A percentile compares a stretch with the other conserved stretches of the same genome.
Conservation (phyloP, 2,329 filamentous ascomycete species). For the Stemphylium lycopersici region DNA sequence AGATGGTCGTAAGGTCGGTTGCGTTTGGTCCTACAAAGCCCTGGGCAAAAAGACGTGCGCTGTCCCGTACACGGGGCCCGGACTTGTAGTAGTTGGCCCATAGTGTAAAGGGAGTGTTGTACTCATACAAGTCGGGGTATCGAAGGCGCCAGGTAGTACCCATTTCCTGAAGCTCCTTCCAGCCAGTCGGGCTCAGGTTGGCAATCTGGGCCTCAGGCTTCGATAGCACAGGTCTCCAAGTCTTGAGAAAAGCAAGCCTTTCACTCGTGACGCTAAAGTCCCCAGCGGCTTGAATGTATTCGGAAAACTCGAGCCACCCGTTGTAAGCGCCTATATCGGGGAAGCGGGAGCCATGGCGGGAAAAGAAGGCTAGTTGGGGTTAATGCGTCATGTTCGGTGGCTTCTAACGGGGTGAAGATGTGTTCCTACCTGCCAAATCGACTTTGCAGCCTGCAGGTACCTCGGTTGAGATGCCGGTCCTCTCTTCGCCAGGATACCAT, state of each 20-base stretch:
- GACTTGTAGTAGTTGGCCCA: slow-evolving; percentile 69
- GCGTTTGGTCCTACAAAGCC: slow-evolving; percentile 66
- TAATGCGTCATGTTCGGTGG: neutral
- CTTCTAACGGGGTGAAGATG: no score
- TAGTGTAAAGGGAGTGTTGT: slow-evolving; percentile 60
- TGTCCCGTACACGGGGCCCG: slow-evolving; percentile 64
- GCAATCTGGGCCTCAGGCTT: slow-evolving; percentile 63
- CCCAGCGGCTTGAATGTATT: slow-evolving; percentile 57
- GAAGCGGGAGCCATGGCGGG: slow-evolving; percentile 68
- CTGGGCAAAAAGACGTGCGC: slow-evolving; percentile 65
- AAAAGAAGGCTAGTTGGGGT: slow-evolving; percentile 56
- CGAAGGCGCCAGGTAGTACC: slow-evolving; percentile 56
- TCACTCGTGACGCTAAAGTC: slow-evolving; percentile 59
- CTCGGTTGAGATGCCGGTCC: slow-evolving; percentile 60
- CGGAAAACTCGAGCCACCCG: slow-evolving; percentile 56
- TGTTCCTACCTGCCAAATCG: slow-evolving; percentile 56
- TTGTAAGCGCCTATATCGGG: slow-evolving; percentile 66
- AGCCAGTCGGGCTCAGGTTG: slow-evolving; percentile 66
- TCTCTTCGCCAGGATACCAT: slow-evolving; percentile 53
- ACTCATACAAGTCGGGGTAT: slow-evolving; percentile 58
- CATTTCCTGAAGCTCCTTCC: slow-evolving; percentile 65
- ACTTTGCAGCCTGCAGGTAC: slow-evolving; percentile 64
- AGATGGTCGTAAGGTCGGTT: slow-evolving; percentile 60
- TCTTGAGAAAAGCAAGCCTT: slow-evolving; percentile 61
- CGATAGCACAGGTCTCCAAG: slow-evolving; percentile 64